Percentiles rank a stretch among this genome's conserved stretches.
These are phyloP conservation scores for Globisporangium takayamanum DNA, from an alignment of 352 stramenopile species.

Conservation along the genomic window DNA sequence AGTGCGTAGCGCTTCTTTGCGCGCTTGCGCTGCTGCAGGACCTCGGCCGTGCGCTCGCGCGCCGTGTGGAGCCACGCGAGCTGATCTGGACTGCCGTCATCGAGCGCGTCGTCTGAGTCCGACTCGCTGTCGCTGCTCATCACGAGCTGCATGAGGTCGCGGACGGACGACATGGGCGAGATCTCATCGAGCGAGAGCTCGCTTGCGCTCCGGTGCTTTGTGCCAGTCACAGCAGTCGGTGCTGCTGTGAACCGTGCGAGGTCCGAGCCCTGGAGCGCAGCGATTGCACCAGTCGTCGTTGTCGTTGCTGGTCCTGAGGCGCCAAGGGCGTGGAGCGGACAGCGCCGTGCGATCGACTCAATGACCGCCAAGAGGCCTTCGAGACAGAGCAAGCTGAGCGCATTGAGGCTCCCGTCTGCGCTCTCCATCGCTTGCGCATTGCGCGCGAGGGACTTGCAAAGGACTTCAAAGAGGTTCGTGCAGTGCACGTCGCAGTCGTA, in stretches of 20 bases:
- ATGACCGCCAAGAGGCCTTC: constrained; percentile 92
- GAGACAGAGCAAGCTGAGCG: constrained; percentile 63
- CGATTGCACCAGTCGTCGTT: constrained; percentile 23
- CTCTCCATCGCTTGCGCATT: constrained; percentile 78
- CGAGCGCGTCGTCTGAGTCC: constrained; percentile 44
- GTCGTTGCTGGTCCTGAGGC: constrained; percentile 1
- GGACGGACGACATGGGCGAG: constrained; percentile 77
- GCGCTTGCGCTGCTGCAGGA: constrained; percentile 88
- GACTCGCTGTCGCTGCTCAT: constrained; percentile 80
- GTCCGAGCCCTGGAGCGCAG: constrained; percentile 57
- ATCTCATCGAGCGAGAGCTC: constrained; percentile 72
- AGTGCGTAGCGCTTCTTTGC: constrained; percentile 88
- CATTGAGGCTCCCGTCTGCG: constrained; percentile 51
- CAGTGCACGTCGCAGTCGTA: constrained; percentile 99
- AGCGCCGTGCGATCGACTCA: constrained; percentile 88
- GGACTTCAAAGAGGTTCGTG: constrained; percentile 97
- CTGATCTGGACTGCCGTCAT: constrained; percentile 25
- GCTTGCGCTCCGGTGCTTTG: constrained; percentile 13
- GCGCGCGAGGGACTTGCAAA: constrained; percentile 91
- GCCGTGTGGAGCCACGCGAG: constrained; percentile 79
- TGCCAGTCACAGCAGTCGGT: constrained; percentile 10
- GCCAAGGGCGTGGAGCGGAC: constrained; percentile 39
- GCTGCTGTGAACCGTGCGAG: constrained; percentile 54
- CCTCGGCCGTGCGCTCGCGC: constrained; percentile 79
- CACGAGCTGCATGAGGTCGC: constrained; percentile 77